These are phyloP conservation scores for Salix arbutifolia DNA, from an alignment of 345 rosid species.

Conservation along the genomic window DNA sequence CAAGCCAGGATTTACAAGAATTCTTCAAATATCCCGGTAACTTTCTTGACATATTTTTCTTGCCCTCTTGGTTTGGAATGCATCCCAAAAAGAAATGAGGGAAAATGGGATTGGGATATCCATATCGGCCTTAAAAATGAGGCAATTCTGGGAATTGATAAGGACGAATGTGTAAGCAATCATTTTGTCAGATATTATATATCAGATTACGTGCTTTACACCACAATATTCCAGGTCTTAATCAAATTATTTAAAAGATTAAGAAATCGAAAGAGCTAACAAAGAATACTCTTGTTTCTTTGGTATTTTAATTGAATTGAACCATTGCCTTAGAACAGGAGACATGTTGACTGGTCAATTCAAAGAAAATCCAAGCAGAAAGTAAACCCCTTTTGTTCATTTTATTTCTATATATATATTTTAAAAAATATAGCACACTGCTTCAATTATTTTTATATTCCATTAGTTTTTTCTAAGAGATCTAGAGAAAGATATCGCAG, in stretches of 20 bases:
- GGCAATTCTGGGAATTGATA: neutral
- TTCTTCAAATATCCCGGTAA: no score
- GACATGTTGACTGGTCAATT: constrained; percentile 1
- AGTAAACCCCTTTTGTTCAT: neutral
- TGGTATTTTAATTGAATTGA: neutral
- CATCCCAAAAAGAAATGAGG: no score
- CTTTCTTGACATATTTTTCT: no score
- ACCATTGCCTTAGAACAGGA: neutral
- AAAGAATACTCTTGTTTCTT: neutral
- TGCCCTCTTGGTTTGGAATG: no score
- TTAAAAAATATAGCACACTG: neutral
- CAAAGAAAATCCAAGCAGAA: neutral
- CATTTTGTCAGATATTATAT: neutral
- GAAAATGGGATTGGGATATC: neutral
- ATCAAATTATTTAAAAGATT: neutral
- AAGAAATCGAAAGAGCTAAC: neutral
- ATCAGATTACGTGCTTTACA: neutral
- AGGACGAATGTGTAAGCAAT: neutral
- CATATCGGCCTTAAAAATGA: neutral
- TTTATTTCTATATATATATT: neutral
- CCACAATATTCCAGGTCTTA: neutral
- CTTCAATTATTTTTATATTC: neutral
- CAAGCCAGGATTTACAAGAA: no score
- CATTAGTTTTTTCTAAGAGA: neutral
- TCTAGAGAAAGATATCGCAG: neutral